Conservation (phyloP, 768 basidiomycete species). For the Hygrophoropsis aurantiaca region DNA sequence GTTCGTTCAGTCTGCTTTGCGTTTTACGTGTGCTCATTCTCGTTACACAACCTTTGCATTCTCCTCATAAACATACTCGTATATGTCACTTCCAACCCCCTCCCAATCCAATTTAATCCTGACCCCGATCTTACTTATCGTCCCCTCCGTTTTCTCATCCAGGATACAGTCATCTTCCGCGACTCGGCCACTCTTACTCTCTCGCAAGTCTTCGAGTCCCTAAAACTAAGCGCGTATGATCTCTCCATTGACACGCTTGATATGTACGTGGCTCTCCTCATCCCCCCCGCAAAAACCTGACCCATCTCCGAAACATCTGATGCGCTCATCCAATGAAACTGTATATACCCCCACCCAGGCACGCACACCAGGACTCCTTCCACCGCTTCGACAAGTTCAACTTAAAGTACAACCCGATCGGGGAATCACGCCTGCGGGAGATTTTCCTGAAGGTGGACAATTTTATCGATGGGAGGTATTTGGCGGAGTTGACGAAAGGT, state of each 20-base stretch:
- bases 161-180: conserved; percentile 96
- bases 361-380: conserved; percentile 96
- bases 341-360: too few relatives aligned
- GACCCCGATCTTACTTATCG: too few relatives aligned
- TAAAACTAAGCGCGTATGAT: conserved; percentile 94
- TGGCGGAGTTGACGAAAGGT: conserved; percentile 95
- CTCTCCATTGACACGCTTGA: conserved; percentile 98
- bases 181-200: conserved; percentile 88
- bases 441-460: conserved; percentile 99
- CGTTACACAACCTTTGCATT: too few relatives aligned
- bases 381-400: conserved; percentile 99
- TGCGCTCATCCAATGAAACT: too few relatives aligned
- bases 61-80: too few relatives aligned
- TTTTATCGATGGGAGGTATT: conserved; percentile 85
- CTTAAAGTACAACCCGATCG: conserved; percentile 95
- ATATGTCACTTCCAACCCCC: too few relatives aligned
- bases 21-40: background rate
- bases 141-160: too few relatives aligned
- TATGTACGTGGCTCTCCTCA: too few relatives aligned
- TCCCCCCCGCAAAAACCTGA: too few relatives aligned
- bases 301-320: too few relatives aligned
- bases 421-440: conserved; percentile 90
- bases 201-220: conserved; percentile 92
- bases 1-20: background rate
- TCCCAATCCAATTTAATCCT: too few relatives aligned